A percentile compares a stretch with the other conserved stretches of the same genome.
phyloP scores from a whole-genome alignment of 495 filamentous ascomycete species.

The Hyaloscypha hepaticicola region DNA sequence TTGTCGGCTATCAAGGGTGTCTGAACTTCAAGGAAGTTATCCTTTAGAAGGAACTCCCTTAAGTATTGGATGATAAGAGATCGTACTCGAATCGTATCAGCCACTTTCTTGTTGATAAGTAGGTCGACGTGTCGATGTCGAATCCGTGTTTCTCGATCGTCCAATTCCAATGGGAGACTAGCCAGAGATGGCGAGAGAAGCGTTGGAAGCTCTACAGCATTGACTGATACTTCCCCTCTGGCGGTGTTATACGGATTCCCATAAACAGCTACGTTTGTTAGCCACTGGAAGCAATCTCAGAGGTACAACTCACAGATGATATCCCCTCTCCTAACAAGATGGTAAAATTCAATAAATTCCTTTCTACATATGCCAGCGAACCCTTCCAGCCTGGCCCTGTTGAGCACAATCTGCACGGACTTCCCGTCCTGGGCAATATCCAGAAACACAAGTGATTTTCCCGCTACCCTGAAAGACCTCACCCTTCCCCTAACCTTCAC shows the following conservation, averaged over 20 bases:
- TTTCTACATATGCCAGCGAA: slow-evolving; percentile 19
- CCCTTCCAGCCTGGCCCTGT: slow-evolving; percentile 28
- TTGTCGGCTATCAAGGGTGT: slow-evolving; percentile 80
- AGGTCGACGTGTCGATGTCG: slow-evolving; percentile 79
- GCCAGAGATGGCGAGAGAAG: slow-evolving; percentile 77
- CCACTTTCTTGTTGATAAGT: slow-evolving; percentile 62
- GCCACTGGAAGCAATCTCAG: slow-evolving; percentile 11
- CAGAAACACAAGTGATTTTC: slow-evolving; percentile 78
- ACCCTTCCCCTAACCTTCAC: slow-evolving; percentile 44
- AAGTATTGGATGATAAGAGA: slow-evolving; percentile 72
- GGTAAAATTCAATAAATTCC: slow-evolving; percentile 59
- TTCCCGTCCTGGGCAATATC: slow-evolving; percentile 70
- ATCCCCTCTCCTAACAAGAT: slow-evolving; percentile 68
- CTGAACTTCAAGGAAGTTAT: slow-evolving; percentile 78
- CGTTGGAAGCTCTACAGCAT: slow-evolving; percentile 61
- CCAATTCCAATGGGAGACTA: slow-evolving; percentile 63
- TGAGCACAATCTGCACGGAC: slow-evolving; percentile 71
- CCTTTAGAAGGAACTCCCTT: slow-evolving; percentile 67
- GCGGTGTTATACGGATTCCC: slow-evolving; percentile 69
- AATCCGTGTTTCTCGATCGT: slow-evolving; percentile 62
- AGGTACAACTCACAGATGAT: slow-evolving; percentile 59
- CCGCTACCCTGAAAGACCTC: slow-evolving; percentile 41
- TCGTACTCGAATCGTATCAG: slow-evolving; percentile 70
- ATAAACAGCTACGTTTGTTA: slow-evolving; percentile 51
- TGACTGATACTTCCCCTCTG: slow-evolving; percentile 75